Percentiles rank a stretch among this genome's conserved stretches.
phyloP scores from a whole-genome alignment of 306 rosid genomes.

The Alnus rubra region DNA sequence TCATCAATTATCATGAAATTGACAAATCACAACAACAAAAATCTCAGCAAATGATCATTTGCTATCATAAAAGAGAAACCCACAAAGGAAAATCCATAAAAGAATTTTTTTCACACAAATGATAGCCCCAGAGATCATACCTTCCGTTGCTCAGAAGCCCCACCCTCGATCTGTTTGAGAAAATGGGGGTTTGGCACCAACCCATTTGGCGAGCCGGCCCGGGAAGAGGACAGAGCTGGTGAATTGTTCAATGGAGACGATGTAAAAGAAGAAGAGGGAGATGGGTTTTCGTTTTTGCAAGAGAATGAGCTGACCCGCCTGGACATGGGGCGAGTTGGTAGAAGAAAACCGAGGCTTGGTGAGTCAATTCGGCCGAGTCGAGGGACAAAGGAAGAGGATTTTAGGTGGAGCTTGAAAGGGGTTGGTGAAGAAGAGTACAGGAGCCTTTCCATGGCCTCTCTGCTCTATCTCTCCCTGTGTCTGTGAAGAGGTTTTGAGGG shows the following conservation, averaged over 20 bases:
- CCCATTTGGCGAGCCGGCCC: slow-evolving; percentile 25
- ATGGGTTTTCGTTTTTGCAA: slow-evolving; percentile 41
- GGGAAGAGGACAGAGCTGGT: slow-evolving; percentile 26
- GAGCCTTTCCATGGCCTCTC: slow-evolving; percentile 86
- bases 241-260: slow-evolving; percentile 25
- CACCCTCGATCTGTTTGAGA: slow-evolving; percentile 43
- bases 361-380: slow-evolving; percentile 38
- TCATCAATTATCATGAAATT: neutral
- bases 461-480: slow-evolving; percentile 19
- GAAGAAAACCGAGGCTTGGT: slow-evolving; percentile 39
- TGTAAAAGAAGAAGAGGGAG: slow-evolving; percentile 35
- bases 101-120: neutral
- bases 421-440: slow-evolving; percentile 61
- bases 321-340: slow-evolving; percentile 28
- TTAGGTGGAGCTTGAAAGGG: slow-evolving; percentile 38
- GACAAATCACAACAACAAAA: neutral
- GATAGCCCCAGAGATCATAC: slow-evolving; percentile 29
- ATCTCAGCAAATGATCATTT: slow-evolving; percentile 3
- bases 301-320: slow-evolving; percentile 30
- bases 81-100: neutral
- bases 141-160: slow-evolving; percentile 46
- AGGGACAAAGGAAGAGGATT: slow-evolving; percentile 26
- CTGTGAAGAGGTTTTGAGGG: slow-evolving; percentile 21
- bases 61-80: slow-evolving; percentile 1
- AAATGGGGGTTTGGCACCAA: slow-evolving; percentile 32